Evolutionary conservation across 192 early-diverging fungal species (phyloP), one percentile per base, ranked within the genome.

Genomic region (Rhizophagus sp.): DNA sequence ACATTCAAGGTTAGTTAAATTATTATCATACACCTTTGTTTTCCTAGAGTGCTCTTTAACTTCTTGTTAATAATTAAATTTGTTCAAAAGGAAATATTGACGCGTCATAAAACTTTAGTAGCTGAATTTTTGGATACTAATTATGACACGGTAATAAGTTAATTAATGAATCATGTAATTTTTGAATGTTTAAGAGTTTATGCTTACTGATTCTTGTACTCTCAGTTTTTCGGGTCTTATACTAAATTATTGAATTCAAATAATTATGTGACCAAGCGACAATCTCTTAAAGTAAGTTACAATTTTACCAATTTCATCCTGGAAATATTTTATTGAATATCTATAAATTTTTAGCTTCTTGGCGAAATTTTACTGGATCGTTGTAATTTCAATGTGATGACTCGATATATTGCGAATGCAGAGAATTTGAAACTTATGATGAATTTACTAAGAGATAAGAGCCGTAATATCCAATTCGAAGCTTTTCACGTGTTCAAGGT

Each of bases 401-500:
- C 95, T 44, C 87, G 91, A 71, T 99, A 96, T 85, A 99, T 99
- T 82, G 89, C 90, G 81, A 93, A 89, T 75, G 90, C 95, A 76
- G 95, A 94, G 62, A 99, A 99, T 81, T 86, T 99, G 73, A 98
- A 98, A 86, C 89, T 98, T 80, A 96, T 98, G 91, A 99, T 99
- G 98, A 98, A 95, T 78, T 85, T 97, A 73, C 87, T 99, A 69
- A 90, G 95, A 73, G 96, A 99, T 85, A 94, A 90, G 82, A 97
- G 96, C 84, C 92, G 95, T 82, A 99, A 98, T 83, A 99, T 99
- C 80, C 98, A 99, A 87, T 99, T 98, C 86, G 98, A 99, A 85
- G 98, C 98, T 0, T 99, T 99, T 90, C 98, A 99, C 87, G 97
- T 99, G 39, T 99, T 99, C 89, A 99, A 99, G 91, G 95, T 96